phyloP scores from a whole-genome alignment of 352 stramenopile species.

The Phytophthora parvispora region DNA sequence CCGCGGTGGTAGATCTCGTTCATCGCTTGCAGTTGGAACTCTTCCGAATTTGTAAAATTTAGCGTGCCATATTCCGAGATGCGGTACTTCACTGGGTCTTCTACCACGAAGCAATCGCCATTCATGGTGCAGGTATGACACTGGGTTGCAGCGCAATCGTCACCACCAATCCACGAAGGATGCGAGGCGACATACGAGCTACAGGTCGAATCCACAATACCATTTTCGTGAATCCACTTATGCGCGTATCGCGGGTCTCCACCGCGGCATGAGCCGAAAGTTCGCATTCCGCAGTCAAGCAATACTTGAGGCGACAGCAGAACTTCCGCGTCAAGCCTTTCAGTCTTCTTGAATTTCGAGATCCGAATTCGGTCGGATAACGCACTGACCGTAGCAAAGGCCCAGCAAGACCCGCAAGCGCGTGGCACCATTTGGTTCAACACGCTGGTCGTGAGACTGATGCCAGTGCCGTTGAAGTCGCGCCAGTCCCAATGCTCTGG shows the following conservation, averaged over 20 bases:
- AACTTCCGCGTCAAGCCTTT: conserved; percentile 56
- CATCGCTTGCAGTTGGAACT: conserved; percentile 88
- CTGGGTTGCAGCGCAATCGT: conserved; percentile 59
- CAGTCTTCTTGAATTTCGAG: conserved; percentile 62
- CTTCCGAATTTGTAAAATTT: conserved; percentile 63
- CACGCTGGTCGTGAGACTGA: conserved; percentile 70
- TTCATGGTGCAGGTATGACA: conserved; percentile 67
- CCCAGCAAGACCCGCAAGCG: conserved; percentile 79
- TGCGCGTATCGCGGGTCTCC: conserved; percentile 77
- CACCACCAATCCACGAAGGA: conserved; percentile 68
- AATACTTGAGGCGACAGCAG: conserved; percentile 71
- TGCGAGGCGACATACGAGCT: conserved; percentile 83
- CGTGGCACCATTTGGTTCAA: conserved; percentile 82
- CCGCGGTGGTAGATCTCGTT: conserved; percentile 97
- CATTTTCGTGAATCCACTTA: conserved; percentile 85
- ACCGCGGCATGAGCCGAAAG: conserved; percentile 75
- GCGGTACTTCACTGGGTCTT: conserved; percentile 63
- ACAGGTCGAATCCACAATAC: conserved; percentile 79
- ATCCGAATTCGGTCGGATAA: conserved; percentile 81
- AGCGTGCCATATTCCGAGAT: conserved; percentile 81
- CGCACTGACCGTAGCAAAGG: conserved; percentile 67
- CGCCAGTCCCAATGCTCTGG: conserved; percentile 77
- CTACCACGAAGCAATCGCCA: conserved; percentile 63
- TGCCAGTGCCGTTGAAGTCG: conserved; percentile 74
- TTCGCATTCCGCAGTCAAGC: conserved; percentile 80